These are phyloP conservation scores for Iris macrosiphon DNA, from an alignment of 106 monocot genomes.

Conservation along the genomic window DNA sequence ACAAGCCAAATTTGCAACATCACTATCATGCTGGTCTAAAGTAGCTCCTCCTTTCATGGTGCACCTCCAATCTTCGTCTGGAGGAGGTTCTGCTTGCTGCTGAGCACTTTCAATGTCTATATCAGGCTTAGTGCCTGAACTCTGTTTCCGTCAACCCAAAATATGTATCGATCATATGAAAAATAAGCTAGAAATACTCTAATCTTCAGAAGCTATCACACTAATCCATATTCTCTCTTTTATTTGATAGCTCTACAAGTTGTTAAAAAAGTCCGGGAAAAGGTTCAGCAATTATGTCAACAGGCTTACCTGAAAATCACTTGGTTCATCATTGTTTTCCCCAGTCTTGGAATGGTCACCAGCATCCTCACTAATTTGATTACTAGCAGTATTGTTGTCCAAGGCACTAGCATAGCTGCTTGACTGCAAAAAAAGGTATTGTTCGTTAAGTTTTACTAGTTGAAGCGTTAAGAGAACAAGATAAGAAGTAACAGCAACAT, in stretches of 20 bases:
- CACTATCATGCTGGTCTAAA: slow-evolving; percentile 10
- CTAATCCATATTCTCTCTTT: too few relatives aligned
- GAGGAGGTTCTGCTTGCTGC: slow-evolving; percentile 21
- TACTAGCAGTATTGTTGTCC: slow-evolving; percentile 61
- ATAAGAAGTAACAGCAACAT: too few relatives aligned
- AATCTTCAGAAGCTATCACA: too few relatives aligned
- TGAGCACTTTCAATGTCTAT: slow-evolving; percentile 25
- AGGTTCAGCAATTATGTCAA: too few relatives aligned
- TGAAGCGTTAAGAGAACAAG: too few relatives aligned
- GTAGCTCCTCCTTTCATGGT: slow-evolving; percentile 16
- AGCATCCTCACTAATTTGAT: slow-evolving; percentile 50
- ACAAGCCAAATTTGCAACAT: slow-evolving; percentile 6
- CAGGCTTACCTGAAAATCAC: slow-evolving; percentile 43
- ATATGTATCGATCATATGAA: not conserved
- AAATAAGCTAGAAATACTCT: too few relatives aligned
- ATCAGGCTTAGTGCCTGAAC: slow-evolving; percentile 50
- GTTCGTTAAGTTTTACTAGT: too few relatives aligned
- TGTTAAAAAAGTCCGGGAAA: too few relatives aligned
- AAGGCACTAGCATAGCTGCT: slow-evolving; percentile 37
- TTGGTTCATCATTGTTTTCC: slow-evolving; percentile 39
- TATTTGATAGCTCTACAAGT: too few relatives aligned
- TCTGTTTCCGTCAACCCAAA: slow-evolving; percentile 17
- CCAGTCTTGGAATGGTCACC: slow-evolving; percentile 35
- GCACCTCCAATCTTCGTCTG: slow-evolving; percentile 11
- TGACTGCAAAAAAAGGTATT: slow-evolving; percentile 56